Evolutionary conservation across 176 grass and related monocot genomes (phyloP).

Genomic region (Carex littledalei): DNA sequence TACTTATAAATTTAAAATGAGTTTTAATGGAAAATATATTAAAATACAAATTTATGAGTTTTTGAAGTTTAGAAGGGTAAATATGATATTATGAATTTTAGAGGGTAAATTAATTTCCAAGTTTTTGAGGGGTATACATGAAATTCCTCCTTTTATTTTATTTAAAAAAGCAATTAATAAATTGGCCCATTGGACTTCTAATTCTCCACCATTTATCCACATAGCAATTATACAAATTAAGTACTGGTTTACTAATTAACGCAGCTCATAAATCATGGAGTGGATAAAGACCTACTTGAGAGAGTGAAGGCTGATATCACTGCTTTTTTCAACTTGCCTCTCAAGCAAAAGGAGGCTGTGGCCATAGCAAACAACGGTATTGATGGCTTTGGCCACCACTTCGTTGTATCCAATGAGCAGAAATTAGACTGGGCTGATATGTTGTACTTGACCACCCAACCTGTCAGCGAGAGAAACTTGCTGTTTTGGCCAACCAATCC

Average conservation of each 20-base stretch:
- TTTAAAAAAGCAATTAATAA: too few species aligned
- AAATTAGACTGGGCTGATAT: conserved; percentile 30
- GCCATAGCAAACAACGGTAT: conserved; percentile 10
- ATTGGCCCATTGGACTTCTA: too few species aligned
- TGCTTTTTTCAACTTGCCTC: conserved; percentile 25
- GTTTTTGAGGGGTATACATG: too few species aligned
- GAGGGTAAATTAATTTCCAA: too few species aligned
- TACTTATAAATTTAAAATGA: too few species aligned
- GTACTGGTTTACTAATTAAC: neutral
- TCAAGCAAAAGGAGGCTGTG: conserved; percentile 10
- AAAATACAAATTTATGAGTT: too few species aligned
- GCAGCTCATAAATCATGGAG: conserved; percentile 36
- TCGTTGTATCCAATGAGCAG: conserved; percentile 3
- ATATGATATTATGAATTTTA: too few species aligned
- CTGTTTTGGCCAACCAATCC: conserved; percentile 29
- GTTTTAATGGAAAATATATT: too few species aligned
- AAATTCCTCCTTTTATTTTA: too few species aligned
- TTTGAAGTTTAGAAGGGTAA: too few species aligned
- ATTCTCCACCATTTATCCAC: too few species aligned
- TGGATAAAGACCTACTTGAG: conserved; percentile 20
- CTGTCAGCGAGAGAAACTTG: neutral
- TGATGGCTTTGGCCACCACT: conserved; percentile 6
- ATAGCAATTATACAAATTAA: neutral
- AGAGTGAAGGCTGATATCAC: neutral
- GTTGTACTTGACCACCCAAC: conserved; percentile 23